Evolutionary conservation across 805 yeast species (phyloP).

Genomic region (Ogataea pini): DNA sequence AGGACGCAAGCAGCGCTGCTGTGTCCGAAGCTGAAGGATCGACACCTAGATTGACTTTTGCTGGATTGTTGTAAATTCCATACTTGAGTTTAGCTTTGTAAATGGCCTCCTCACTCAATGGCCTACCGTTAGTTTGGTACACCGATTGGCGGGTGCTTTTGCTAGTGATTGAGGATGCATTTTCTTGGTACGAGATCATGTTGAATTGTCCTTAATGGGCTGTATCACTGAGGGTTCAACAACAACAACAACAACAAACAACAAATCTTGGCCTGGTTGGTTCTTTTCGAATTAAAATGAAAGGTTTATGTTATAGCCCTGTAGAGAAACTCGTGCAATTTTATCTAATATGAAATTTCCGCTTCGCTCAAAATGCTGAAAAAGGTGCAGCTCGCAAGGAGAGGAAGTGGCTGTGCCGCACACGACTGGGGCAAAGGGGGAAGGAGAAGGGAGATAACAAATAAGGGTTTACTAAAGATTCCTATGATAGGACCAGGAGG

Average conservation of each 20-base stretch:
- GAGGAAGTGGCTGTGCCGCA: slow-evolving; percentile 3
- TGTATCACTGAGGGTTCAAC: background rate
- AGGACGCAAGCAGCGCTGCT: slow-evolving; percentile 75
- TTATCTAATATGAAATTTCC: slow-evolving; percentile 5
- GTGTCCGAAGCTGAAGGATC: slow-evolving; percentile 68
- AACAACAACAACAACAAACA: background rate
- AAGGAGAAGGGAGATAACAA: background rate
- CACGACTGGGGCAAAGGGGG: slow-evolving; percentile 8
- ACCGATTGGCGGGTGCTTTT: slow-evolving; percentile 41
- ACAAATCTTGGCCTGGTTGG: background rate
- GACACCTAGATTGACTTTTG: slow-evolving; percentile 58
- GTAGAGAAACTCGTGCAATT: slow-evolving; percentile 6
- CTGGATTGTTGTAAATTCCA: slow-evolving; percentile 60
- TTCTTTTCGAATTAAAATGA: background rate
- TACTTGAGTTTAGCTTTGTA: slow-evolving; percentile 73
- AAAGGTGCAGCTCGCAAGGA: slow-evolving; percentile 4
- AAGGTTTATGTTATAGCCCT: background rate
- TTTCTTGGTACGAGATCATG: slow-evolving; percentile 33
- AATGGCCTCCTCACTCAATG: slow-evolving; percentile 71
- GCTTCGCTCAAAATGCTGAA: slow-evolving; percentile 6
- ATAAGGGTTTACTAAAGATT: background rate
- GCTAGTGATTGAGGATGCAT: slow-evolving; percentile 32
- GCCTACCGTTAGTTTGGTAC: slow-evolving; percentile 70
- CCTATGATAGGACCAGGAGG: background rate
- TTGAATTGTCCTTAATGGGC: background rate